Evolutionary conservation across 2,329 filamentous ascomycete species (phyloP).

Genomic region (Monilinia polystroma): DNA sequence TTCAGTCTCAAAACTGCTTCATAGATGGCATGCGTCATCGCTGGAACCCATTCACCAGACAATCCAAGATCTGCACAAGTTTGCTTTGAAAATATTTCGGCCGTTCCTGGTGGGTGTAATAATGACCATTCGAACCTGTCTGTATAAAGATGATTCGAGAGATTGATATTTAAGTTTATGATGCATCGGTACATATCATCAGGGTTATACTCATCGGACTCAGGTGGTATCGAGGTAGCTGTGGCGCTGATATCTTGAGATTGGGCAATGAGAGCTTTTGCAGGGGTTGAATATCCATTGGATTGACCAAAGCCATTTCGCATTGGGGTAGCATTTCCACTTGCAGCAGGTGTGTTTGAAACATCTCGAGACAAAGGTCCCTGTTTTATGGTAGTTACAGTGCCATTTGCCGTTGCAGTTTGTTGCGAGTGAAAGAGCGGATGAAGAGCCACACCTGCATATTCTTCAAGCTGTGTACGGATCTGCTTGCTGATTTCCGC

Average conservation of each 20-base stretch:
- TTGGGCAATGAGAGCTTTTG: slow-evolving; percentile 45
- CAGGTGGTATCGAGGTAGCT: slow-evolving; percentile 62
- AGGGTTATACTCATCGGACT: slow-evolving; percentile 76
- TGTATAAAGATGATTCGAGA: slow-evolving; percentile 87
- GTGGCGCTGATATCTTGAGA: slow-evolving; percentile 62
- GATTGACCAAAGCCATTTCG: slow-evolving; percentile 48
- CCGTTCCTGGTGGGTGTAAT: slow-evolving; percentile 84
- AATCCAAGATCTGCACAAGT: slow-evolving; percentile 92
- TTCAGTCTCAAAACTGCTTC: slow-evolving; percentile 89
- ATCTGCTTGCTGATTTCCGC: slow-evolving; percentile 90
- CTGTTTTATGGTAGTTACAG: slow-evolving; percentile 40
- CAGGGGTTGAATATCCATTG: slow-evolving; percentile 50
- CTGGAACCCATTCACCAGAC: slow-evolving; percentile 87
- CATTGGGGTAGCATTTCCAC: slow-evolving; percentile 57
- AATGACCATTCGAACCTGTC: slow-evolving; percentile 99
- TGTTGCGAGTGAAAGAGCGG: slow-evolving; percentile 75
- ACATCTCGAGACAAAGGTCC: slow-evolving; percentile 40
- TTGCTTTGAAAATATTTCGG: slow-evolving; percentile 86
- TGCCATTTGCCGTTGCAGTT: slow-evolving; percentile 37
- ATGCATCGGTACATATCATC: slow-evolving; percentile 95
- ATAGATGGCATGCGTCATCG: slow-evolving; percentile 95
- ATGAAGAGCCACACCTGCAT: slow-evolving; percentile 89
- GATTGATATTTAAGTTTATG: slow-evolving; percentile 84
- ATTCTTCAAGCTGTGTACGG: slow-evolving; percentile 91
- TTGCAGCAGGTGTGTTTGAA: slow-evolving; percentile 46